phyloP scores from a whole-genome alignment of 257 asterid genomes.

The Paraleonurus japonicus region DNA sequence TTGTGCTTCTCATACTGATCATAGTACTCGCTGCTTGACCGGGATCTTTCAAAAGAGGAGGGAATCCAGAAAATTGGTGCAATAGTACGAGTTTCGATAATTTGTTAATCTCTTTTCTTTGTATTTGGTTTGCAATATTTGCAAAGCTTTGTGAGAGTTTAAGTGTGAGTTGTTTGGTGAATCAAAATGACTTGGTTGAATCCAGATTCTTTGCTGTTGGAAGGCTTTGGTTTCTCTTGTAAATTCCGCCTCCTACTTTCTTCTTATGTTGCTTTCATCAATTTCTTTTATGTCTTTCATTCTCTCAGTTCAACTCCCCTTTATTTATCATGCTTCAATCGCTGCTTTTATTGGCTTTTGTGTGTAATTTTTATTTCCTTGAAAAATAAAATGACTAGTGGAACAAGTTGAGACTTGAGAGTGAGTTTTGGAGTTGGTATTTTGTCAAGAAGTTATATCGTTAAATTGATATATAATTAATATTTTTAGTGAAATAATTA shows the following conservation, averaged over 20 bases:
- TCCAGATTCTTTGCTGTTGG: slow-evolving; percentile 1
- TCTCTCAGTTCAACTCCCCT: not conserved
- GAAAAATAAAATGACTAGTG: no score
- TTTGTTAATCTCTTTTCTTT: slow-evolving; percentile 17
- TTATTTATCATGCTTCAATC: not conserved
- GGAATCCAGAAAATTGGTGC: slow-evolving; percentile 20
- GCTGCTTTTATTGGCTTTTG: not conserved
- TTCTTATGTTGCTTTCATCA: slow-evolving; percentile 17
- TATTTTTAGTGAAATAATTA: no score
- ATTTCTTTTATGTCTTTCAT: not conserved
- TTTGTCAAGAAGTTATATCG: no score
- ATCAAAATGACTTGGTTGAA: slow-evolving; percentile 14
- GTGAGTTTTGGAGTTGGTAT: no score
- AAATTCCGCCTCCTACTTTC: slow-evolving; percentile 23
- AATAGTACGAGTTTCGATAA: not conserved
- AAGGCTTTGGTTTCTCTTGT: slow-evolving; percentile 27
- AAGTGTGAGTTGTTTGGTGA: slow-evolving; percentile 29
- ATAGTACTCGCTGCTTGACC: slow-evolving; percentile 63
- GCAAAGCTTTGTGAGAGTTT: slow-evolving; percentile 16
- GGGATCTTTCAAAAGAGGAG: not conserved
- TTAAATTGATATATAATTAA: no score
- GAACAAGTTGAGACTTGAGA: no score
- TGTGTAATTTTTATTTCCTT: not conserved
- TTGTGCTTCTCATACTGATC: slow-evolving; percentile 71
- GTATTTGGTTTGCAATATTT: slow-evolving; percentile 13